Evolutionary conservation across 805 yeast species (phyloP).

Genomic region (Yarrowia bubula): DNA sequence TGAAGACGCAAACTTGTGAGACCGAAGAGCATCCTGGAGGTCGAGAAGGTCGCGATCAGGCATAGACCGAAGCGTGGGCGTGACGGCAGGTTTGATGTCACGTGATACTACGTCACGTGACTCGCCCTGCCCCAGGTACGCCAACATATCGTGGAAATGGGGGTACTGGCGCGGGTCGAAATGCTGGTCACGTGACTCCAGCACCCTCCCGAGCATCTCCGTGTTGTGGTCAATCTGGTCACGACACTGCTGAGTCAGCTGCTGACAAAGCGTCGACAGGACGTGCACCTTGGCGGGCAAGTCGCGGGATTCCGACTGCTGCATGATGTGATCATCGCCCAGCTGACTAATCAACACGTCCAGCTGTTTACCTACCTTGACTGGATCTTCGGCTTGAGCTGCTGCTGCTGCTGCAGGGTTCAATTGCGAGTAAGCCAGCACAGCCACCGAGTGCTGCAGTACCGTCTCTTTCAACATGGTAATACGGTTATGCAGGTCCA

Average conservation of each 20-base stretch:
- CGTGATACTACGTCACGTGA: background rate
- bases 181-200: background rate
- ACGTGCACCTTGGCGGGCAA: background rate
- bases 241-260: conserved; percentile 20
- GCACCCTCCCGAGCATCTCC: conserved; percentile 5
- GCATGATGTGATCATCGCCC: background rate
- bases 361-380: background rate
- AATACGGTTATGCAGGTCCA: conserved; percentile 14
- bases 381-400: conserved; percentile 4
- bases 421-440: conserved; percentile 24
- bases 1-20: conserved; percentile 31
- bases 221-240: conserved; percentile 4
- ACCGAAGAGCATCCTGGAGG: conserved; percentile 32
- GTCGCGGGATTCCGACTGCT: background rate
- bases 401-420: conserved; percentile 22
- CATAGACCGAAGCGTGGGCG: background rate
- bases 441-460: conserved; percentile 26
- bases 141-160: conserved; percentile 15
- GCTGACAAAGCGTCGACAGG: background rate
- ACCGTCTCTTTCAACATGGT: background rate
- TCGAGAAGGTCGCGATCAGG: conserved; percentile 33
- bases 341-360: conserved; percentile 8
- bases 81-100: background rate
- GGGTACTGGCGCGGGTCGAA: conserved; percentile 14
- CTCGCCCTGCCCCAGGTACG: background rate